These are phyloP conservation scores for Populus nigra DNA, from an alignment of 345 rosid species.

Conservation along the genomic window DNA sequence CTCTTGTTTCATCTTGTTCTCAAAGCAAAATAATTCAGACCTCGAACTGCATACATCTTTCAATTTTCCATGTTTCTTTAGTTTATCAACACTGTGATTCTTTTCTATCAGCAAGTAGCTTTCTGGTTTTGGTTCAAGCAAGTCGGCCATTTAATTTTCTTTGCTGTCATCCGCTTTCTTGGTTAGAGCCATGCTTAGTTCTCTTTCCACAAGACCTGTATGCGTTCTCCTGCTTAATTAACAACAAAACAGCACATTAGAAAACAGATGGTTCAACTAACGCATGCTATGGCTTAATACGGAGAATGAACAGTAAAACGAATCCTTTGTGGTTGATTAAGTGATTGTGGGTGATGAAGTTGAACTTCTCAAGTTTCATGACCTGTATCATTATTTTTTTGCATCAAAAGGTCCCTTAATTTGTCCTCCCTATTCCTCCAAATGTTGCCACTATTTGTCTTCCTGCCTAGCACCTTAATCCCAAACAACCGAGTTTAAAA, in stretches of 20 bases:
- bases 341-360: not conserved
- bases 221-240: conserved; percentile 13
- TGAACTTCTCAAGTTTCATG: not conserved
- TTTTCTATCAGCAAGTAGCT: conserved; percentile 10
- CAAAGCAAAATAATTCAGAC: not conserved
- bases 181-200: not conserved
- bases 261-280: not conserved
- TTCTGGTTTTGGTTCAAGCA: not conserved
- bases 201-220: not conserved
- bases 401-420: not conserved
- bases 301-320: not conserved
- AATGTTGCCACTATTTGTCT: not conserved
- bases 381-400: not conserved
- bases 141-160: not conserved
- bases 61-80: not conserved
- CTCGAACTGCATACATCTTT: not conserved
- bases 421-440: not conserved
- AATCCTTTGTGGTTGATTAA: not conserved
- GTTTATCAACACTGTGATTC: not conserved
- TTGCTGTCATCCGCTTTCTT: not conserved
- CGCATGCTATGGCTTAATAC: not conserved
- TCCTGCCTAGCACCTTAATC: not conserved
- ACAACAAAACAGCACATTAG: not conserved
- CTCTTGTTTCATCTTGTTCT: not conserved
- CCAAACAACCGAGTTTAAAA: not conserved